Evolutionary conservation across 345 rosid genomes (phyloP).

Genomic region (Nasturtium officinale): DNA sequence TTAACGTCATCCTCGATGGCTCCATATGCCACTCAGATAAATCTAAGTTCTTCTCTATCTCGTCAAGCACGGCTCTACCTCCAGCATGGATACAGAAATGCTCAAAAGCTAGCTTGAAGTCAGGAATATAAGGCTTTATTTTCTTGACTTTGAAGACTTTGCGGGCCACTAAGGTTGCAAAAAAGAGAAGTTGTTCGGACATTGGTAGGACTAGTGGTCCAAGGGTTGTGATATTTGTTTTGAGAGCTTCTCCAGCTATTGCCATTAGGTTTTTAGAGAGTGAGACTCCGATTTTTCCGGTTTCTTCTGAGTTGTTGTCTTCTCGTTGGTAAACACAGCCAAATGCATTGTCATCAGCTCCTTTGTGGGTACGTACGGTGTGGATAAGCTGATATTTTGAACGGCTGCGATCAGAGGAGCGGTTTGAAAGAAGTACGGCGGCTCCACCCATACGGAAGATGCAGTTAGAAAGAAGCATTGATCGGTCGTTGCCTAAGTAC

Average conservation of each 20-base stretch:
- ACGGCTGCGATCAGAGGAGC: slow-evolving; percentile 64
- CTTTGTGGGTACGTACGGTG: slow-evolving; percentile 93
- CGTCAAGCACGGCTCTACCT: slow-evolving; percentile 89
- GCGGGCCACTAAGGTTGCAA: slow-evolving; percentile 65
- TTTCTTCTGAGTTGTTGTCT: slow-evolving; percentile 52
- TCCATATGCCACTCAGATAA: slow-evolving; percentile 88
- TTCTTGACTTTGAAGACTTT: slow-evolving; percentile 67
- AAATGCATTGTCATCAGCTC: slow-evolving; percentile 76
- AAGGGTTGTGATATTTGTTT: slow-evolving; percentile 84
- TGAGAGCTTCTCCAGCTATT: slow-evolving; percentile 92
- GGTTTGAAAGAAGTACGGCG: slow-evolving; percentile 85
- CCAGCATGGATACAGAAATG: slow-evolving; percentile 91
- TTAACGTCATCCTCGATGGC: slow-evolving; percentile 88
- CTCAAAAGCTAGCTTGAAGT: slow-evolving; percentile 85
- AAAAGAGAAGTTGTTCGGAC: slow-evolving; percentile 85
- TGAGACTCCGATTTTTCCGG: slow-evolving; percentile 61
- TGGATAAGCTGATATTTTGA: slow-evolving; percentile 91
- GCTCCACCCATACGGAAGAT: slow-evolving; percentile 97
- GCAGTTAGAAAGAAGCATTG: slow-evolving; percentile 93
- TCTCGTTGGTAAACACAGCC: slow-evolving; percentile 81
- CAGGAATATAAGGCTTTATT: slow-evolving; percentile 78
- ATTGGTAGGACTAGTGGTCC: slow-evolving; percentile 89
- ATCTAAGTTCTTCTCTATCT: slow-evolving; percentile 80
- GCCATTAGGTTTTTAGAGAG: slow-evolving; percentile 94
- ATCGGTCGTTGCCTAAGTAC: slow-evolving; percentile 89